Conservation (phyloP, 2,329 filamentous ascomycete species). For the Pseudocercospora musae region DNA sequence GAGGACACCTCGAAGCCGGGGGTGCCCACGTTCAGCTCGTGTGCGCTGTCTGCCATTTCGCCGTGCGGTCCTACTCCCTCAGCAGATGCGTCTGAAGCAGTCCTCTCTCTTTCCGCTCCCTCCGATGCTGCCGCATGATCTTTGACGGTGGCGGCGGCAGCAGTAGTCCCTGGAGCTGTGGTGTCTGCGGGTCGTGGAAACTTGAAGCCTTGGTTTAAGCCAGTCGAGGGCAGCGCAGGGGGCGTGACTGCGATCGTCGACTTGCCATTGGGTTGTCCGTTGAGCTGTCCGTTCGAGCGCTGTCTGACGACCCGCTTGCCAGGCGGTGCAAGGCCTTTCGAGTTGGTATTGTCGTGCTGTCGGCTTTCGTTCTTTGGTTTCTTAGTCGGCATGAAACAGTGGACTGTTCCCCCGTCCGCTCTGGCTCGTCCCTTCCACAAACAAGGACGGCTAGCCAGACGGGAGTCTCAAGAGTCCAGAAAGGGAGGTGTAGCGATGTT, state of each 20-base stretch:
- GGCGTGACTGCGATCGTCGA: slow-evolving; percentile 31
- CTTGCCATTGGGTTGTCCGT: slow-evolving; percentile 43
- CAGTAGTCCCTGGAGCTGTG: slow-evolving; percentile 15
- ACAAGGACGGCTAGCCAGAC: slow-evolving; percentile 31
- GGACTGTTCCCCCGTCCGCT: slow-evolving; percentile 19
- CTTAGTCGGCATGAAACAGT: slow-evolving; percentile 47
- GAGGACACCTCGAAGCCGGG: slow-evolving; percentile 22
- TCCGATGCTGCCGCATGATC: slow-evolving; percentile 28
- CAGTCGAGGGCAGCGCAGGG: slow-evolving; percentile 39
- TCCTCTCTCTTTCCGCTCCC: slow-evolving; percentile 36
- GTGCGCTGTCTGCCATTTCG: slow-evolving; percentile 30
- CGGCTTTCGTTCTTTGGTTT: slow-evolving; percentile 45
- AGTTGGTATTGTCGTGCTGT: slow-evolving; percentile 61
- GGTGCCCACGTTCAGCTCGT: slow-evolving; percentile 31
- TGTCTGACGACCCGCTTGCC: slow-evolving; percentile 62
- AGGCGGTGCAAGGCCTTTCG: slow-evolving; percentile 80
- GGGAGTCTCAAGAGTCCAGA: slow-evolving; percentile 20
- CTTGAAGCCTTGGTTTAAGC: slow-evolving; percentile 39
- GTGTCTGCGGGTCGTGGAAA: slow-evolving; percentile 33
- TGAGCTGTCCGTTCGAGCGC: slow-evolving; percentile 46
- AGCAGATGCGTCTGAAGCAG: slow-evolving; percentile 43
- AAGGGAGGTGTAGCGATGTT: slow-evolving; percentile 13
- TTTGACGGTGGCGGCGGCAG: slow-evolving; percentile 19
- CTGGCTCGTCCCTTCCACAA: slow-evolving; percentile 27
- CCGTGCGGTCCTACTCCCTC: slow-evolving; percentile 34